phyloP scores from a whole-genome alignment of 805 yeast species.

The Lachancea lanzarotensis region DNA sequence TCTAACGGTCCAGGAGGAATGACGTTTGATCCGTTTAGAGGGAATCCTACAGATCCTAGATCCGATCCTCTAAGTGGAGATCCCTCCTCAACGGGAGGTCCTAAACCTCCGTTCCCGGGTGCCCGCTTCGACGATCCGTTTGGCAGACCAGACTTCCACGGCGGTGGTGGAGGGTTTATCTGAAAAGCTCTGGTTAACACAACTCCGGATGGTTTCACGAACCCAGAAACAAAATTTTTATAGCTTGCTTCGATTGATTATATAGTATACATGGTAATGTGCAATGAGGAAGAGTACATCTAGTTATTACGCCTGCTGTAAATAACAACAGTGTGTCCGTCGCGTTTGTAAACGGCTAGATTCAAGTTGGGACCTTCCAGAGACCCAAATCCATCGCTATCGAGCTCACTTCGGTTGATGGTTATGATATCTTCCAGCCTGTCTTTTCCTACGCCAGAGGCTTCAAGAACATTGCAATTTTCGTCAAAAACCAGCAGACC shows the following conservation, averaged over 20 bases:
- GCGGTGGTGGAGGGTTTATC: slow-evolving; percentile 12
- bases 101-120: slow-evolving; percentile 25
- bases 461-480: slow-evolving; percentile 26
- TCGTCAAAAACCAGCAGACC: slow-evolving; percentile 31
- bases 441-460: slow-evolving; percentile 28
- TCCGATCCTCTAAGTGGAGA: slow-evolving; percentile 10
- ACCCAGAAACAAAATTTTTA: neutral
- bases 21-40: slow-evolving; percentile 29
- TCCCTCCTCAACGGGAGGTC: slow-evolving; percentile 7
- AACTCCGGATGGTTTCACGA: neutral
- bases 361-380: slow-evolving; percentile 17
- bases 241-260: neutral
- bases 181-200: too few relatives aligned
- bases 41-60: slow-evolving; percentile 3
- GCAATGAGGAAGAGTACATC: neutral
- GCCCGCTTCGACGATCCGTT: slow-evolving; percentile 32
- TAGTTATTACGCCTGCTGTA: slow-evolving; percentile 11
- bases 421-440: slow-evolving; percentile 22
- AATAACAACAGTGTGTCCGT: slow-evolving; percentile 24
- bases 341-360: slow-evolving; percentile 24
- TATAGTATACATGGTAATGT: neutral
- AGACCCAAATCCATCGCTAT: slow-evolving; percentile 24
- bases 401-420: slow-evolving; percentile 19
- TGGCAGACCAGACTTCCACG: slow-evolving; percentile 15
- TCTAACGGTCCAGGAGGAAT: slow-evolving; percentile 25